A percentile compares a stretch with the other conserved stretches of the same genome.
phyloP scores from a whole-genome alignment of 768 basidiomycete genomes.

The Leccinum fibrillosum region DNA sequence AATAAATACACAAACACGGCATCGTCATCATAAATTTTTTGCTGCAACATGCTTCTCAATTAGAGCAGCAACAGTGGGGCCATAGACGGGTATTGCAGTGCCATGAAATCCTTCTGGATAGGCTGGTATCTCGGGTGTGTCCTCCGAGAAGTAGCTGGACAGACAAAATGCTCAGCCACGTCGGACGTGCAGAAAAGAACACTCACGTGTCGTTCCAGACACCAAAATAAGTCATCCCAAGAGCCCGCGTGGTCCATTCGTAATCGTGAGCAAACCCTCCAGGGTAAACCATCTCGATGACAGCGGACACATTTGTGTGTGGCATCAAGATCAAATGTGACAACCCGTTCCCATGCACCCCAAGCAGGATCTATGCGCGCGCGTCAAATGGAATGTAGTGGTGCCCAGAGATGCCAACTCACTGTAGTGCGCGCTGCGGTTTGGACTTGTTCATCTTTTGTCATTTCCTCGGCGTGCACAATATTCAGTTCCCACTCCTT shows the following conservation, averaged over 20 bases:
- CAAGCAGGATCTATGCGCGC: conserved; percentile 54
- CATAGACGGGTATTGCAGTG: conserved; percentile 69
- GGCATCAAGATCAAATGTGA: conserved; percentile 88
- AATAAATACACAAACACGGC: not conserved
- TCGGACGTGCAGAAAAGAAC: not conserved
- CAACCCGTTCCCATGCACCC: conserved; percentile 78
- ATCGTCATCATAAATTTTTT: conserved; percentile 4
- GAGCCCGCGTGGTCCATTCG: conserved; percentile 72
- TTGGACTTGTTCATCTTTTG: conserved; percentile 72
- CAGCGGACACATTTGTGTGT: conserved; percentile 66
- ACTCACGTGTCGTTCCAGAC: conserved; percentile 80
- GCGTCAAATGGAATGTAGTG: not conserved
- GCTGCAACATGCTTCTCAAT: conserved; percentile 65
- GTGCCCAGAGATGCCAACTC: conserved; percentile 20
- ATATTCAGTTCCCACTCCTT: conserved; percentile 59
- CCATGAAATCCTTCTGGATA: conserved; percentile 88
- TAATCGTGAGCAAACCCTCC: conserved; percentile 83
- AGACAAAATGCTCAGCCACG: not conserved
- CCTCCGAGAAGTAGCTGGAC: conserved; percentile 22
- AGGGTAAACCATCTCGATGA: conserved; percentile 84
- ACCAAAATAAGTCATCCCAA: conserved; percentile 73
- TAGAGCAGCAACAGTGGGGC: conserved; percentile 58
- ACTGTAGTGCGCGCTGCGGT: conserved; percentile 70
- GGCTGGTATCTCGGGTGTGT: conserved; percentile 43
- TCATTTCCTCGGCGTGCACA: conserved; percentile 59